Conservation (phyloP, 208 protist genomes). For the Leishmania major region DNA sequence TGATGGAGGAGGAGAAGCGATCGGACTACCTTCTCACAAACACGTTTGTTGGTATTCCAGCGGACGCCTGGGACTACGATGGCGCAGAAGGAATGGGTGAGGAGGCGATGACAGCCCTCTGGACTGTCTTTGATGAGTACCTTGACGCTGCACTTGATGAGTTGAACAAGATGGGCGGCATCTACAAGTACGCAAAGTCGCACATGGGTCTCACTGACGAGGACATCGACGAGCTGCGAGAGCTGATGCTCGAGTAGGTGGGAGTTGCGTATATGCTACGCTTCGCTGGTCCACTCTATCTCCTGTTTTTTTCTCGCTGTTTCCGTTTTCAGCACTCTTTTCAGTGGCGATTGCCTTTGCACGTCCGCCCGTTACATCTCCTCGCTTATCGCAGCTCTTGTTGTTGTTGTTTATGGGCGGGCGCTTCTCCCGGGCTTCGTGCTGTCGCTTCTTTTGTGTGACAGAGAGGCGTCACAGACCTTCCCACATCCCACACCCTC, state of each 20-base stretch:
- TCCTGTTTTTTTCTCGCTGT: not conserved
- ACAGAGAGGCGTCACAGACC: not conserved
- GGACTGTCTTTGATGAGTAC: conserved; percentile 30
- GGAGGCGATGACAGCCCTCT: conserved; percentile 28
- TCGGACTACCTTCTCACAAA: conserved; percentile 48
- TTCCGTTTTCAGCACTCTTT: not conserved
- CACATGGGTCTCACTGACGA: conserved; percentile 38
- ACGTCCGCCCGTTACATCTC: not conserved
- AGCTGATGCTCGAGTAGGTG: conserved; percentile 39
- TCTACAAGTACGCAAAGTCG: conserved; percentile 31
- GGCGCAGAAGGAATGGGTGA: conserved; percentile 24
- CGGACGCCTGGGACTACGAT: conserved; percentile 21
- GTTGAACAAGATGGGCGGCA: conserved; percentile 30
- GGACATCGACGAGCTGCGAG: conserved; percentile 36
- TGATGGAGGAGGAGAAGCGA: conserved; percentile 31
- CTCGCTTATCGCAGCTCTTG: not conserved
- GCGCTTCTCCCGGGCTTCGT: not conserved
- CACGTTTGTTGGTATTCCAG: conserved; percentile 28
- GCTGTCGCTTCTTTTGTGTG: not conserved
- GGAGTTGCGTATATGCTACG: not conserved
- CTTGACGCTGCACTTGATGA: conserved; percentile 25
- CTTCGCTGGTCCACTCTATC: not conserved
- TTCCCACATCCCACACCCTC: not conserved
- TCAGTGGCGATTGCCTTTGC: not conserved
- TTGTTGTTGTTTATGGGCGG: not conserved